Base-by-base conservation (phyloP, 2,329 filamentous ascomycete genomes). In the Phialophora macrospora region DNA sequence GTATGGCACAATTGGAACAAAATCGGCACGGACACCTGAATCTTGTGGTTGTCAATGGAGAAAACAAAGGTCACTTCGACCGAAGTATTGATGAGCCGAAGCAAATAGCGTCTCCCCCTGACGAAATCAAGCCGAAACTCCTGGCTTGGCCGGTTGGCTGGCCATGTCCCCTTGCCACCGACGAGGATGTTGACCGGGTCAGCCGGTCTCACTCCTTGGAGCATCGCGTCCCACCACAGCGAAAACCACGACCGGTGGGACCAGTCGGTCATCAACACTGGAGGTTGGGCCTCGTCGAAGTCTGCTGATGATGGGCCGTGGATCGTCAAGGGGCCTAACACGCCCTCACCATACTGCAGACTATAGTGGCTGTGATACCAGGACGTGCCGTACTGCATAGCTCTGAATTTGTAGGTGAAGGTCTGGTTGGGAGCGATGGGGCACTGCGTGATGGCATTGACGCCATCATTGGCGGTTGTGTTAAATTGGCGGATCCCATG, bases 291-390 rank as follows among this genome's bases (percentile, higher is more conserved):
- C 26, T 60, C 34, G 30, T 60, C 58, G 9, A 26, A 60, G 38
- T 54, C 30, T 12, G 44, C 46, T 22, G 58, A 60, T 11, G 22
- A 22, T 30, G 58, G 46, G 11, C 58, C 58, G 17, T 60, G 46
- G 22, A 60, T 51, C 4, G 58, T 60, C n/a, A 60, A 34, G 4
- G 58, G 46, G 20, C 58, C 58, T 11, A 60, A 22, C n/a, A 51
- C 48, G 30, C 58, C 58, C 3, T 41, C 58, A 14, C 34, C 58
- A 6, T 60, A 60, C 58, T 60, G 58, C 30, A 60, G 38, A 14
- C 44, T 54, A n/a, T 55, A 86, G 72, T 88, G 87, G 0, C 82
- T 85, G 73, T 89, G 87, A 60, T 88, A 88, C 84, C 84, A 87
- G 2, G 79, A 79, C 0, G 81, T 77, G 6, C 86, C 84, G 73